phyloP scores from a whole-genome alignment of 2,329 filamentous ascomycete genomes.

The Xylaria sp. region DNA sequence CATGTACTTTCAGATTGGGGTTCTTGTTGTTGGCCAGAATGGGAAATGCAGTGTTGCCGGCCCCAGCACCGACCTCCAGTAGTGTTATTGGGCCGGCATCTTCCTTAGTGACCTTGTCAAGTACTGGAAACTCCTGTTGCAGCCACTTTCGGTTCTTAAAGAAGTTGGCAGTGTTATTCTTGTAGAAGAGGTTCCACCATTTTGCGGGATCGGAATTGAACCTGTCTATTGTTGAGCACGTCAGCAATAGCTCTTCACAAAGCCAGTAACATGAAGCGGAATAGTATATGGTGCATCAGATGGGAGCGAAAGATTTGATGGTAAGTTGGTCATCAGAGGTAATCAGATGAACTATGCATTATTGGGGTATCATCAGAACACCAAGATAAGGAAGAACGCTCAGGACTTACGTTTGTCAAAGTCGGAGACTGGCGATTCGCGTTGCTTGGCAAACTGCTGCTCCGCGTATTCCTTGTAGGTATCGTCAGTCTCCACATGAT shows the following conservation, averaged over 20 bases:
- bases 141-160: conserved; percentile 99
- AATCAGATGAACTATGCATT: conserved; percentile 75
- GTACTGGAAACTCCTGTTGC: conserved; percentile 89
- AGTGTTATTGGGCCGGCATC: conserved; percentile 71
- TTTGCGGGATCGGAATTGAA: conserved; percentile 91
- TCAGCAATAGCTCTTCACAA: conserved; percentile 42
- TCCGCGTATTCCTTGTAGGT: conserved; percentile 85
- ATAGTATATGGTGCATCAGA: conserved; percentile 54
- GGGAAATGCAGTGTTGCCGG: conserved; percentile 95
- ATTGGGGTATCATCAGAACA: conserved; percentile 58
- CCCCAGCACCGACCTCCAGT: conserved; percentile 91
- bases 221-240: conserved; percentile 55
- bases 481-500: conserved; percentile 92
- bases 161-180: conserved; percentile 95
- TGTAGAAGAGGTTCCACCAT: conserved; percentile 99
- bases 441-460: conserved; percentile 82
- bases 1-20: conserved; percentile 78
- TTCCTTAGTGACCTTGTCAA: conserved; percentile 73
- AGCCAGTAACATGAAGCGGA: conserved; percentile 10
- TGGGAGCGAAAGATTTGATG: conserved; percentile 73
- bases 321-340: conserved; percentile 62
- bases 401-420: conserved; percentile 78
- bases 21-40: conserved; percentile 85
- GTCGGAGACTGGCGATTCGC: conserved; percentile 83
- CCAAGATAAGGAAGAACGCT: conserved; percentile 13